Evolutionary conservation across 2,329 filamentous ascomycete genomes (phyloP).

Genomic region (Curvularia verruculosa): DNA sequence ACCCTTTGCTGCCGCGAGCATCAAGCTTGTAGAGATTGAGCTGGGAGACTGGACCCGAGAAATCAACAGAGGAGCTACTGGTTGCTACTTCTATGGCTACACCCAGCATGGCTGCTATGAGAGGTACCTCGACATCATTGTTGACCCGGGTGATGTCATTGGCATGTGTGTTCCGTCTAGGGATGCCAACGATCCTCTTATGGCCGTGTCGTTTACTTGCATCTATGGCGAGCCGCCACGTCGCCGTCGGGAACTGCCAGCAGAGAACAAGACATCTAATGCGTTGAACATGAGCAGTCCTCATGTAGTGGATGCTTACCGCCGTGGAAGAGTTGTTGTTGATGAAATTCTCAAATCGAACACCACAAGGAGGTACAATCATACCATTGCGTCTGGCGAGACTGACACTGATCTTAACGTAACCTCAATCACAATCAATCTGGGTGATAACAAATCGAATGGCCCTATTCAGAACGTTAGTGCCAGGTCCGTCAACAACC

Average conservation of each 20-base stretch:
- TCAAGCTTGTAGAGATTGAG: slow-evolving; percentile 23
- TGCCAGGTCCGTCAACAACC: neutral
- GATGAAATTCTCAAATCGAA: too few relatives aligned
- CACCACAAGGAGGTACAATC: too few relatives aligned
- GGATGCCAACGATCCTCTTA: neutral
- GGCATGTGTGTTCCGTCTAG: slow-evolving; percentile 10
- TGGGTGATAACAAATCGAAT: too few relatives aligned
- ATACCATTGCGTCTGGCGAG: too few relatives aligned
- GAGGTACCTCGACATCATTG: neutral
- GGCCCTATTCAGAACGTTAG: neutral
- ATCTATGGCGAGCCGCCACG: neutral
- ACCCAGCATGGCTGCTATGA: slow-evolving; percentile 11
- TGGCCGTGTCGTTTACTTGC: neutral
- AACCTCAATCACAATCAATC: too few relatives aligned
- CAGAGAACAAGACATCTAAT: neutral
- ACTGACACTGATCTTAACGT: too few relatives aligned
- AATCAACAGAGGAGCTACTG: slow-evolving; percentile 15
- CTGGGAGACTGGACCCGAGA: slow-evolving; percentile 12
- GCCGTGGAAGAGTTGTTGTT: too few relatives aligned
- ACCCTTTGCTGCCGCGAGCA: slow-evolving; percentile 18
- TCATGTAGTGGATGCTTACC: too few relatives aligned
- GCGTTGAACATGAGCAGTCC: too few relatives aligned
- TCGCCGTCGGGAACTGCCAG: neutral
- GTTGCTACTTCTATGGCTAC: slow-evolving; percentile 26
- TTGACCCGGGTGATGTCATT: slow-evolving; percentile 12